Evolutionary conservation across 352 stramenopile species (phyloP).

Genomic region (Phytopythium aichiense): DNA sequence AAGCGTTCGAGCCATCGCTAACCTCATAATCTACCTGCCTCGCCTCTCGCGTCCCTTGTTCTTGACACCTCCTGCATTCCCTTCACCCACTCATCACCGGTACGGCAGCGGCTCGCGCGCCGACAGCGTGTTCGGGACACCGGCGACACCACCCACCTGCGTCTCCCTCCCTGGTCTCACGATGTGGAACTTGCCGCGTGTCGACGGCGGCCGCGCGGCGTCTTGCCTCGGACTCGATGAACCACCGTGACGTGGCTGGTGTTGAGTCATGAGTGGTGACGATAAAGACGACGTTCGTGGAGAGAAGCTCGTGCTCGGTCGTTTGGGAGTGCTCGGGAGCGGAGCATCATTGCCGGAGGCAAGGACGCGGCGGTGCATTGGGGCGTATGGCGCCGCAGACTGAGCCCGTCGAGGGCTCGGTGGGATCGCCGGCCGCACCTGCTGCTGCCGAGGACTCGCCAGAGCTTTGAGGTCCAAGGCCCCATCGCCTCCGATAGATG

Average conservation of each 20-base stretch:
- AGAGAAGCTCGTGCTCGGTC: conserved; percentile 46
- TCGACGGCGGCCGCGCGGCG: conserved; percentile 10
- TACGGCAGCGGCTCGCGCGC: conserved; percentile 49
- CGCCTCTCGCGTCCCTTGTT: too few relatives aligned
- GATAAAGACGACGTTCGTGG: conserved; percentile 21
- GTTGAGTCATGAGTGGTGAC: not conserved
- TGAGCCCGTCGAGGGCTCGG: conserved; percentile 26
- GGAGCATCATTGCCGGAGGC: not conserved
- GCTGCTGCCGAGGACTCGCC: not conserved
- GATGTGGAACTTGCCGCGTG: conserved; percentile 43
- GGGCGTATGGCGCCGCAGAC: conserved; percentile 29
- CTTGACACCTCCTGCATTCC: too few relatives aligned
- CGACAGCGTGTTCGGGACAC: conserved; percentile 36
- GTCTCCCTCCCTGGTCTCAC: conserved; percentile 27
- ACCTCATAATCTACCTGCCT: too few relatives aligned
- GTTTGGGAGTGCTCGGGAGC: conserved; percentile 9
- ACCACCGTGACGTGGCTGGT: not conserved
- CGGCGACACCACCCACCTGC: conserved; percentile 33
- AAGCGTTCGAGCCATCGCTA: too few relatives aligned
- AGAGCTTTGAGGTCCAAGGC: too few relatives aligned
- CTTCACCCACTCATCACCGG: too few relatives aligned
- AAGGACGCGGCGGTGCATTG: conserved; percentile 5
- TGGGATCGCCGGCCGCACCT: not conserved
- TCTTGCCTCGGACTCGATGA: not conserved
- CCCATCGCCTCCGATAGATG: not conserved